These are phyloP conservation scores for Fraxinus americana DNA, from an alignment of 257 asterid species.

Conservation along the genomic window DNA sequence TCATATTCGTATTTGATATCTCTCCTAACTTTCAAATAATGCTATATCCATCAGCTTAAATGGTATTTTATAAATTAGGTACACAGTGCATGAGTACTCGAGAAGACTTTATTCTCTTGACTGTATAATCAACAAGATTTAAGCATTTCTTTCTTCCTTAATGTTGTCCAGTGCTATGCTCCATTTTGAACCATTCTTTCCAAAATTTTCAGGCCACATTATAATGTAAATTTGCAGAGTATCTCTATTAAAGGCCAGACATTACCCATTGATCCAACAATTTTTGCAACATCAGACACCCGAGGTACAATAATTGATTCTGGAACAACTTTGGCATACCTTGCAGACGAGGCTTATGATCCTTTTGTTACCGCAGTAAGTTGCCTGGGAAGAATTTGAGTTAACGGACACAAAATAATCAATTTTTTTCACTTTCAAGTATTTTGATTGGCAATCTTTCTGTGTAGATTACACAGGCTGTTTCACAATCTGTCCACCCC, in stretches of 20 bases:
- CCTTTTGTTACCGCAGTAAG: slow-evolving; percentile 82
- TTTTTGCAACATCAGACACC: slow-evolving; percentile 66
- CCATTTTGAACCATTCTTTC: slow-evolving; percentile 16
- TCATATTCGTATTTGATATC: neutral
- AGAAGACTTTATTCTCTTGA: neutral
- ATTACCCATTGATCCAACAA: slow-evolving; percentile 65
- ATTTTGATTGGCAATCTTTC: neutral
- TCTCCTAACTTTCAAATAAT: neutral
- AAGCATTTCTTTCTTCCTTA: neutral
- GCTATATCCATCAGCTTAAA: neutral
- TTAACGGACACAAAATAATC: neutral
- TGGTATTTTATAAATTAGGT: neutral
- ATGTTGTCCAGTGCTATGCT: neutral
- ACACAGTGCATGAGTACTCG: neutral
- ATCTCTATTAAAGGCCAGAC: slow-evolving; percentile 81
- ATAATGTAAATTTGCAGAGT: slow-evolving; percentile 81
- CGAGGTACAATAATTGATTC: slow-evolving; percentile 93
- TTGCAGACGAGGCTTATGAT: slow-evolving; percentile 85
- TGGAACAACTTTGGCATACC: slow-evolving; percentile 96
- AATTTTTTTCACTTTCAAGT: neutral
- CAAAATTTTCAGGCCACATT: slow-evolving; percentile 75
- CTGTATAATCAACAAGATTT: neutral
- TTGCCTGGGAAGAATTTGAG: slow-evolving; percentile 13
- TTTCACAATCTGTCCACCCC: slow-evolving; percentile 60
- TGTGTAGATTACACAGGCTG: slow-evolving; percentile 65